Conservation (phyloP, 1,284 basidiomycete species). For the Irpex sp. region DNA sequence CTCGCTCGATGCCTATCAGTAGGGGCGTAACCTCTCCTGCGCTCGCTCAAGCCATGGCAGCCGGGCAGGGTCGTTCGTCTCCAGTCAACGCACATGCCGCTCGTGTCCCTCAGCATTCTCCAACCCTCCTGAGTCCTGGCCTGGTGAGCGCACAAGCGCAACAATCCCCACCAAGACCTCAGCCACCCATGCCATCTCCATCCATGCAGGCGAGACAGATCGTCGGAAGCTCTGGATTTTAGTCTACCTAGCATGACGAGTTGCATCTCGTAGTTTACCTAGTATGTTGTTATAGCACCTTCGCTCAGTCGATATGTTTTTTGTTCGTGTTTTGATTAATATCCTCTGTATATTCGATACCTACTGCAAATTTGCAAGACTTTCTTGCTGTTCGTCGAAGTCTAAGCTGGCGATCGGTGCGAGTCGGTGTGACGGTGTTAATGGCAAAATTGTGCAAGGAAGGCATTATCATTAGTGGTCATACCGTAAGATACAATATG, state of each 20-base stretch:
- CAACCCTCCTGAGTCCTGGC: constrained; percentile 50
- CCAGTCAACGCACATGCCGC: constrained; percentile 24
- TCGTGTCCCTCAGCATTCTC: constrained; percentile 36
- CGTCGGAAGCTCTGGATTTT: constrained; percentile 36
- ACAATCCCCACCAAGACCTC: constrained; percentile 52
- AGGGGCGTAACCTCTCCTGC: constrained; percentile 25
- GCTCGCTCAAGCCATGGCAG: constrained; percentile 33
- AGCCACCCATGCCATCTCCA: constrained; percentile 59
- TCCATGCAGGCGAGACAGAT: constrained; percentile 59
- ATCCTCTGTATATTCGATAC: neutral
- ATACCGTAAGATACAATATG: neutral
- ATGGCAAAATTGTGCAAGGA: too few relatives aligned
- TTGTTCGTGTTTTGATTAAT: neutral
- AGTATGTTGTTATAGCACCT: neutral
- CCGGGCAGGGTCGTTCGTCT: constrained; percentile 32
- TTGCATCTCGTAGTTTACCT: neutral
- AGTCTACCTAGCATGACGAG: neutral
- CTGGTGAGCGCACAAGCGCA: constrained; percentile 42
- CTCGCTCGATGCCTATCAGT: constrained; percentile 29
- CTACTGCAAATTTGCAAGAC: neutral
- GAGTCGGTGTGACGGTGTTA: too few relatives aligned
- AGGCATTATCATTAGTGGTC: neutral
- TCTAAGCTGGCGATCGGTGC: too few relatives aligned
- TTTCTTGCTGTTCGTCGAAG: neutral
- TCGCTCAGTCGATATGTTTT: neutral